Conservation (phyloP, 768 basidiomycete species). For the Boletus insuetus region DNA sequence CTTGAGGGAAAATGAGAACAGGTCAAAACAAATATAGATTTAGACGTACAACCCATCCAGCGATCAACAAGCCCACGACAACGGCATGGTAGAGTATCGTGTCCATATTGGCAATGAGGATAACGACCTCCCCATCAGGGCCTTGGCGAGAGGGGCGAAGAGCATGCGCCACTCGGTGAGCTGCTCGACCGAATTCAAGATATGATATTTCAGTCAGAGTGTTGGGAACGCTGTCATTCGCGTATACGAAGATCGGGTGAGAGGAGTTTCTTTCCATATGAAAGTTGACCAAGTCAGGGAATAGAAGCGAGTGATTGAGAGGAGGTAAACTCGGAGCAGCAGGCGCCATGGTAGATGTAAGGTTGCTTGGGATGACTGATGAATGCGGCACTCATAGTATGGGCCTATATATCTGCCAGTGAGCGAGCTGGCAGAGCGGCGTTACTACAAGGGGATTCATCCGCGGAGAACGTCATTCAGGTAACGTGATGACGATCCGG, state of each 20-base stretch:
- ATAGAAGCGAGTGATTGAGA: slow-evolving; percentile 20
- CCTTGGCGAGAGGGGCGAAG: slow-evolving; percentile 35
- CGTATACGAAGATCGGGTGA: slow-evolving; percentile 21
- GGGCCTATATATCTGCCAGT: slow-evolving; percentile 13
- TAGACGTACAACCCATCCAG: slow-evolving; percentile 36
- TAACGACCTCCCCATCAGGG: slow-evolving; percentile 18
- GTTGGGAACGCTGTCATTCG: slow-evolving; percentile 8
- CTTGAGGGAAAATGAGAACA: slow-evolving; percentile 23
- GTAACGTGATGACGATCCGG: background rate
- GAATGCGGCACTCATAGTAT: background rate
- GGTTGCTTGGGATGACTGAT: background rate
- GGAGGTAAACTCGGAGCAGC: slow-evolving; percentile 13
- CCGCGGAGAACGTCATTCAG: background rate
- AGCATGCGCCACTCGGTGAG: slow-evolving; percentile 37
- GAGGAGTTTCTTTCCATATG: slow-evolving; percentile 24
- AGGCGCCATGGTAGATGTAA: slow-evolving; percentile 1
- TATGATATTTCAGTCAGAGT: slow-evolving; percentile 21
- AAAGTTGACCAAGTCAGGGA: slow-evolving; percentile 28
- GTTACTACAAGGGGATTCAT: background rate
- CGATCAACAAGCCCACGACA: slow-evolving; percentile 36
- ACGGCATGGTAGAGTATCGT: slow-evolving; percentile 34
- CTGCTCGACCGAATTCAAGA: slow-evolving; percentile 28
- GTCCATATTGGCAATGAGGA: slow-evolving; percentile 30
- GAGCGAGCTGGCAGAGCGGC: background rate
- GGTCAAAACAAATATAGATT: slow-evolving; percentile 19